Evolutionary conservation across 768 basidiomycete species (phyloP).

Genomic region (Asterophora lycoperdoides): DNA sequence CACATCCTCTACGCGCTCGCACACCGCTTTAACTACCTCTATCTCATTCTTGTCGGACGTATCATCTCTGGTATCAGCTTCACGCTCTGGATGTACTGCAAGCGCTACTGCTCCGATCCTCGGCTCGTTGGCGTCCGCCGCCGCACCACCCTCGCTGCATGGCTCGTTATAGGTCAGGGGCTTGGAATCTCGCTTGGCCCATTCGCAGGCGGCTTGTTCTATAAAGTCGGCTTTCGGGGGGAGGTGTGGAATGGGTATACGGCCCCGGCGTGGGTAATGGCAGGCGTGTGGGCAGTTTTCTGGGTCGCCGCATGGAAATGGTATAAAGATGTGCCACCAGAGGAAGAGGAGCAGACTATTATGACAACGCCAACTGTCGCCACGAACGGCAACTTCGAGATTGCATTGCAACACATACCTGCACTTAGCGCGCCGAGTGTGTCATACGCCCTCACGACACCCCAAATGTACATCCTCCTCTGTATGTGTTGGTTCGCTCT

Average conservation of each 20-base stretch:
- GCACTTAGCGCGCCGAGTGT: not conserved
- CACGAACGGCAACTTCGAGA: not conserved
- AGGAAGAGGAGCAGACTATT: not conserved
- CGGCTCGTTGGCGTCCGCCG: conserved; percentile 63
- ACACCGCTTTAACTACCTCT: conserved; percentile 54
- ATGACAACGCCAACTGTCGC: not conserved
- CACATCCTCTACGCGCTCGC: conserved; percentile 60
- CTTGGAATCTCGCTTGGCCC: conserved; percentile 60
- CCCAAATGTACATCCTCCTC: conserved; percentile 49
- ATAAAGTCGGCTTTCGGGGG: conserved; percentile 54
- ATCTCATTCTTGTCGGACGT: conserved; percentile 69
- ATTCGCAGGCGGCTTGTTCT: conserved; percentile 58
- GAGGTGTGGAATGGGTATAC: conserved; percentile 63
- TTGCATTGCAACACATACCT: conserved; percentile 1
- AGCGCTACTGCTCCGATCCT: conserved; percentile 66
- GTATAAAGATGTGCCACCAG: conserved; percentile 9
- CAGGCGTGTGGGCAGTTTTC: conserved; percentile 47
- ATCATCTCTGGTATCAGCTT: conserved; percentile 59
- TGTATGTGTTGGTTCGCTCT: conserved; percentile 72
- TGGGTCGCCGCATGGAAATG: conserved; percentile 29
- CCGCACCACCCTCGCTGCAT: conserved; percentile 58
- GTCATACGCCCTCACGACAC: conserved; percentile 13
- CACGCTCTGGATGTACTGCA: conserved; percentile 63
- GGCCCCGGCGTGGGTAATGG: conserved; percentile 65
- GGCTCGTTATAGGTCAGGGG: conserved; percentile 60